Percentiles rank a stretch among this genome's conserved stretches.
Conservation (phyloP, 176 grass and related monocot species). For the Eleusine indica region DNA sequence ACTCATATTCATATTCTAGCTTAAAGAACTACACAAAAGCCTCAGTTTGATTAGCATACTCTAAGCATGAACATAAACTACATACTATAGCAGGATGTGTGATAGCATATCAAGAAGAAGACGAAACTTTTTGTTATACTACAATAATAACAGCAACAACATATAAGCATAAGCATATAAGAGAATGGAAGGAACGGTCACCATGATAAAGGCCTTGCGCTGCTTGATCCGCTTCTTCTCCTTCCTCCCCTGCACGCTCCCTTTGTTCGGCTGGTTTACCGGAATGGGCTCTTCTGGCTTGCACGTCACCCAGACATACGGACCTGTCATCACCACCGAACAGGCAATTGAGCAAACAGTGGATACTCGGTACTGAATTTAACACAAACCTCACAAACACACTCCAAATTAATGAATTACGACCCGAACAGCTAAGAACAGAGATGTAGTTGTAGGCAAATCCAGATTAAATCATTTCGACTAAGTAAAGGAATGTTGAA, state of each 20-base stretch:
- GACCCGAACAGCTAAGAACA: neutral
- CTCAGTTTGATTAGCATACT: neutral
- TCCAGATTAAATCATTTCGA: neutral
- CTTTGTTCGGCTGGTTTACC: slow-evolving; percentile 50
- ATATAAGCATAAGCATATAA: neutral
- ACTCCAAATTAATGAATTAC: neutral
- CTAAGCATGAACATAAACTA: neutral
- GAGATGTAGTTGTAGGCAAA: neutral
- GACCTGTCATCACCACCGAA: slow-evolving; percentile 25
- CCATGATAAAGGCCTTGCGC: slow-evolving; percentile 60
- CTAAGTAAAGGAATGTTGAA: neutral
- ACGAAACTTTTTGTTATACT: neutral
- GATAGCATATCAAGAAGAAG: neutral
- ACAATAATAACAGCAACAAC: neutral
- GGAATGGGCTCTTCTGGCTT: slow-evolving; percentile 48
- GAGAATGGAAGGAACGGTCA: neutral
- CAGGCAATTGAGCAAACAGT: neutral
- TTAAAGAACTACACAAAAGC: neutral
- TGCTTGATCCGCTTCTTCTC: slow-evolving; percentile 66
- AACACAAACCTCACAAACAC: neutral
- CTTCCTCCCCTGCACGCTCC: slow-evolving; percentile 57
- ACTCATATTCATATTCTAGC: neutral
- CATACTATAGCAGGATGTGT: neutral
- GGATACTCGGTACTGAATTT: neutral
- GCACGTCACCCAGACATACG: slow-evolving; percentile 57